These are phyloP conservation scores for Prunus salicina DNA, from an alignment of 306 rosid species.

Conservation along the genomic window DNA sequence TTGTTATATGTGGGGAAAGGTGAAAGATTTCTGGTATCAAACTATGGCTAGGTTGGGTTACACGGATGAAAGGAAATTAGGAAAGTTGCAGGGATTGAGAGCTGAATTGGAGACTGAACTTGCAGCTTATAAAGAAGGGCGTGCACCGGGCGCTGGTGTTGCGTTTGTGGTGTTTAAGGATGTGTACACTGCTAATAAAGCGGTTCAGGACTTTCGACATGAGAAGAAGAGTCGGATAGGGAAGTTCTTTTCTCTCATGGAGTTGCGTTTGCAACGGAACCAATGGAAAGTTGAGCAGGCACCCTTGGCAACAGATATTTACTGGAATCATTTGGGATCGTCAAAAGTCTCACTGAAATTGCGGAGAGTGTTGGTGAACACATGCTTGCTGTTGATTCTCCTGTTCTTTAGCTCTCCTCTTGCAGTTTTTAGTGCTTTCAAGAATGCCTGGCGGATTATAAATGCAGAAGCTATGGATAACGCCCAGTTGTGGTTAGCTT, in stretches of 20 bases:
- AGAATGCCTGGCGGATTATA: conserved; percentile 82
- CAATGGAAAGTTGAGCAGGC: conserved; percentile 99
- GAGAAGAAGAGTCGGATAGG: conserved; percentile 82
- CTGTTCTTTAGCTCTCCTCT: conserved; percentile 96
- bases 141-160: conserved; percentile 83
- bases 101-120: conserved; percentile 84
- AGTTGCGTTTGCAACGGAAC: conserved; percentile 73
- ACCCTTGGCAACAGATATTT: conserved; percentile 87
- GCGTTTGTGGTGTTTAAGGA: conserved; percentile 93
- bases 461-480: conserved; percentile 94
- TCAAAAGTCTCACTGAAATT: conserved; percentile 59
- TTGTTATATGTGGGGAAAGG: conserved; percentile 33
- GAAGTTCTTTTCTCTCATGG: conserved; percentile 77
- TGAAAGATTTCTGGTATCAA: conserved; percentile 36
- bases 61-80: conserved; percentile 71
- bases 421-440: conserved; percentile 75
- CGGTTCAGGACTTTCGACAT: conserved; percentile 87
- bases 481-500: conserved; percentile 83
- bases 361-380: conserved; percentile 72
- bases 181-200: conserved; percentile 85
- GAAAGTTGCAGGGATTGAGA: conserved; percentile 70
- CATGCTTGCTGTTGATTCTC: conserved; percentile 75
- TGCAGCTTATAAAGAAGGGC: conserved; percentile 80
- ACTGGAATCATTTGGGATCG: conserved; percentile 93
- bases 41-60: conserved; percentile 56